These are phyloP conservation scores for Raffaelea ambrosiae DNA, from an alignment of 2,329 filamentous ascomycete genomes.

Conservation along the genomic window DNA sequence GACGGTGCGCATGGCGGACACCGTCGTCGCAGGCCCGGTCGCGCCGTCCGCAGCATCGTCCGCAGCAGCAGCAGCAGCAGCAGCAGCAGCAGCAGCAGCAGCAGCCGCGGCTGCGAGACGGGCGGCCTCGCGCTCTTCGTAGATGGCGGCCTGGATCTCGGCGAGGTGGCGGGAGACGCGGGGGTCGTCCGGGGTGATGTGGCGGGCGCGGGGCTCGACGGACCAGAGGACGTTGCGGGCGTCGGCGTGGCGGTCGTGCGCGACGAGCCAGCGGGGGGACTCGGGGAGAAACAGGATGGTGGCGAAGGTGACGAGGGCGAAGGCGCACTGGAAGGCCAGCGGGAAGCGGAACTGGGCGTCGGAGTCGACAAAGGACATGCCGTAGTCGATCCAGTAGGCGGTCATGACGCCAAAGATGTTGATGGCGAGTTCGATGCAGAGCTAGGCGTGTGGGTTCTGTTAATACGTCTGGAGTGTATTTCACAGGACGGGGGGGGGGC, in stretches of 20 bases:
- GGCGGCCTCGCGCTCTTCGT: conserved; percentile 8
- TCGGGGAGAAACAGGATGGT: conserved; percentile 29
- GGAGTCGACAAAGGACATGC: conserved; percentile 17
- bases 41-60: no score
- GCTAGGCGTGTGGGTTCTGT: neutral
- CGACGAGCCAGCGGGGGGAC: conserved; percentile 34
- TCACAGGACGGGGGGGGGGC: no score
- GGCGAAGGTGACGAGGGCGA: conserved; percentile 19
- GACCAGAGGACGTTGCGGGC: conserved; percentile 19
- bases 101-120: conserved; percentile 3
- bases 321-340: conserved; percentile 19
- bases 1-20: conserved; percentile 5
- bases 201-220: neutral
- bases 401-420: conserved; percentile 16
- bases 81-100: no score
- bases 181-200: neutral
- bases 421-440: conserved; percentile 12
- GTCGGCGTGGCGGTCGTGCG: conserved; percentile 24
- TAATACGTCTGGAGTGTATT: no score
- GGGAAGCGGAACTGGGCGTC: conserved; percentile 19
- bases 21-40: no score
- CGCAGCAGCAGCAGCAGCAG: no score
- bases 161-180: neutral
- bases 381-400: conserved; percentile 19
- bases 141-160: conserved; percentile 11